These are phyloP conservation scores for Mycena haematopus DNA, from an alignment of 768 basidiomycete species.

Conservation along the genomic window DNA sequence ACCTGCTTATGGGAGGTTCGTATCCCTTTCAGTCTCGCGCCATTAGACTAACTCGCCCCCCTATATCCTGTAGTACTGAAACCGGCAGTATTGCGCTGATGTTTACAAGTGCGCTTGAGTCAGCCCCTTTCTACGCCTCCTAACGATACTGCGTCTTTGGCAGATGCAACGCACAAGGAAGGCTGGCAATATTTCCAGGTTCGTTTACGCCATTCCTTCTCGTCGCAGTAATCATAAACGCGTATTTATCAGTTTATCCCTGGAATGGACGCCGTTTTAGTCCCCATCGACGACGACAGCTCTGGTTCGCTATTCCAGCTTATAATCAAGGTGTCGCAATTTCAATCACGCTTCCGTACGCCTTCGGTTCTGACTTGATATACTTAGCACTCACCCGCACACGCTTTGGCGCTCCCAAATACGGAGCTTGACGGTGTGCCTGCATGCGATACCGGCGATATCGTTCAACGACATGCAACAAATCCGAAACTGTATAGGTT, in stretches of 20 bases:
- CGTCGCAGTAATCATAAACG: no score
- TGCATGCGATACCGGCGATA: slow-evolving; percentile 8
- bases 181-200: slow-evolving; percentile 19
- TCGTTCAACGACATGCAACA: slow-evolving; percentile 10
- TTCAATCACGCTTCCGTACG: no score
- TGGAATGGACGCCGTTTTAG: not conserved
- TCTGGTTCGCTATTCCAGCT: slow-evolving; percentile 10
- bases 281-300: slow-evolving; percentile 10
- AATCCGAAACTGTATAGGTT: not conserved
- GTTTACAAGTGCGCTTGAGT: not conserved
- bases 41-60: no score
- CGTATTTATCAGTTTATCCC: no score
- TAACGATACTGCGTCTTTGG: not conserved
- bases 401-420: slow-evolving; percentile 2
- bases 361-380: no score
- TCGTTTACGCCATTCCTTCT: not conserved
- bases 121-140: not conserved
- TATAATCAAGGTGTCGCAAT: slow-evolving; percentile 6
- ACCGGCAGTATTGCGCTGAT: not conserved
- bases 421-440: slow-evolving; percentile 11
- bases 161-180: not conserved
- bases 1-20: slow-evolving; percentile 3
- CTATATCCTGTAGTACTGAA: not conserved
- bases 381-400: not conserved
- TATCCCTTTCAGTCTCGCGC: not conserved